Base-by-base conservation (phyloP, 768 basidiomycete genomes). In the Phaeotremella fagi region DNA sequence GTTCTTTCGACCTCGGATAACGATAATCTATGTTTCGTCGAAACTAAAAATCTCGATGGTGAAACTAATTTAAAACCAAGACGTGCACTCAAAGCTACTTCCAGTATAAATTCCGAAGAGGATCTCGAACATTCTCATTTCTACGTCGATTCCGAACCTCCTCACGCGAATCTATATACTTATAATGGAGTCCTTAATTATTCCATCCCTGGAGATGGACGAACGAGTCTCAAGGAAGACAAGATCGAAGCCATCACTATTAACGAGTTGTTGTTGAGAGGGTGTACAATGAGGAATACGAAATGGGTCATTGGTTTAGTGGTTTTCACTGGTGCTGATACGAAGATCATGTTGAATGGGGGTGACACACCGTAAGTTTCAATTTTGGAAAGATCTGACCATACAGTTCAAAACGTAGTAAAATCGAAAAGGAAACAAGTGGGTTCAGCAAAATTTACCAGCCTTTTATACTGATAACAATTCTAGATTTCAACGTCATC, bases 11-110 rank as follows among this genome's bases (percentile, higher is more conserved):
- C 92, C 0, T 91, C 89, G 6, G 90, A 95, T 74, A 77, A 88
- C 2, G 91, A 95, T 58, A 86, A 88, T 11, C 77, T 90, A 75
- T 95, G 92, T 73, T 99, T 90, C 66, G 80, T 98, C 48, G 94
- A 98, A 79, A 98, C 94, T 41, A 98, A 98, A 80, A 97, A 98
- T 70, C 76, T 98, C 50, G 94, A 98, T 63, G 94, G 94, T 1
- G 94, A 98, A 77, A 97, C 94, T 42, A 98, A 98, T 72, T 77
- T 98, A 64, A 99, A 99, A 76, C 83, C 85, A 4, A 82, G 94
- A 20, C 83, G 80, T 69, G 81, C 87, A 5, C 73, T 90, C 46
- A 82, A 79, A 44, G 88, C 86, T 0, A 94, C 92, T 0, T 79
- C 85, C 20, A 75, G 78, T 35, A 86, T 95, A 59, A 71, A 77